Evolutionary conservation across 495 filamentous ascomycete species (phyloP).

Genomic region (Penicillium tannophilum): DNA sequence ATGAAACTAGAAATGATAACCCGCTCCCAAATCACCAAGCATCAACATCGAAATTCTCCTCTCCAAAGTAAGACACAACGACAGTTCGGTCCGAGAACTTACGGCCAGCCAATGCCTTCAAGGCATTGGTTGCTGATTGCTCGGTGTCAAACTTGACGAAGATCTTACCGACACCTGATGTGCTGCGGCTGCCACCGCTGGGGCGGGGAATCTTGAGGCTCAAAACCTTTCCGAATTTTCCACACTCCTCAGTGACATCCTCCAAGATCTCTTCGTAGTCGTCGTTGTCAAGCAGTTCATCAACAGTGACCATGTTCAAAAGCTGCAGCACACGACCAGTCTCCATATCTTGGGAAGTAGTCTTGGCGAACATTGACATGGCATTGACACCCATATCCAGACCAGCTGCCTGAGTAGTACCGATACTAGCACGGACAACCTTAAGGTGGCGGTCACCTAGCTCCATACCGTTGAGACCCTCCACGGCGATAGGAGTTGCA

Average conservation of each 20-base stretch:
- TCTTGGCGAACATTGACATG: conserved; percentile 98
- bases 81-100: conserved; percentile 97
- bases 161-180: conserved; percentile 94
- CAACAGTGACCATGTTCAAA: conserved; percentile 96
- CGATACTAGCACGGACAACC: conserved; percentile 86
- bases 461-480: conserved; percentile 90
- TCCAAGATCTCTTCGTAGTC: conserved; percentile 97
- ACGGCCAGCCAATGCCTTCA: conserved; percentile 83
- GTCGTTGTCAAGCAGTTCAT: conserved; percentile 90
- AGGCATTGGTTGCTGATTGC: conserved; percentile 78
- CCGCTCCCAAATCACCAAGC: conserved; percentile 23
- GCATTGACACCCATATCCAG: conserved; percentile 96
- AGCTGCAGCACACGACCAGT: conserved; percentile 83
- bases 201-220: conserved; percentile 92
- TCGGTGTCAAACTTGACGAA: conserved; percentile 86
- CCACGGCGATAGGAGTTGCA: conserved; percentile 81
- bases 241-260: conserved; percentile 88
- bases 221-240: conserved; percentile 81
- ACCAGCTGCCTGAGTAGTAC: conserved; percentile 84
- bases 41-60: conserved; percentile 43
- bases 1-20: conserved; percentile 8
- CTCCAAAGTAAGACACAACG: conserved; percentile 92
- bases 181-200: conserved; percentile 74
- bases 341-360: conserved; percentile 75
- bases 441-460: conserved; percentile 83